A percentile compares a stretch with the other conserved stretches of the same genome.
Evolutionary conservation across 139 green algal species (phyloP).

Genomic region (Monoraphidium neglectum): DNA sequence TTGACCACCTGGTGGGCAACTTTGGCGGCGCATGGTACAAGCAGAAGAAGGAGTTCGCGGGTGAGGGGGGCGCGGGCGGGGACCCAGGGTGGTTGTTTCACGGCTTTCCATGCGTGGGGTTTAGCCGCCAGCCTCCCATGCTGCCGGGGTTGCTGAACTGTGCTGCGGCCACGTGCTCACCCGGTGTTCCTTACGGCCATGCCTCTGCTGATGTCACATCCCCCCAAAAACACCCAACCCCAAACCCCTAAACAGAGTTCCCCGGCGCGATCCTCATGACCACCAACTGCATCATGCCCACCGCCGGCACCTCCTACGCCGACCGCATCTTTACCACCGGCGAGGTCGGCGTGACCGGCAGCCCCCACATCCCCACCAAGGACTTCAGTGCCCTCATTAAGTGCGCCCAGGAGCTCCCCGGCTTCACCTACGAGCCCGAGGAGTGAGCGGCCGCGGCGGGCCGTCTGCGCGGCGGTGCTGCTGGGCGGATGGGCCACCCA

Average conservation of each 20-base stretch:
- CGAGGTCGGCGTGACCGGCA: too few species aligned
- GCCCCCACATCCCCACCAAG: too few species aligned
- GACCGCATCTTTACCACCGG: constrained; percentile 7
- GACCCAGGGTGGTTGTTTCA: constrained; percentile 25
- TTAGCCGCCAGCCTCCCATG: too few species aligned
- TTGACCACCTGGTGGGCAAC: constrained; percentile 59
- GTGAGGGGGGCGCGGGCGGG: too few species aligned
- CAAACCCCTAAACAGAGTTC: constrained; percentile 48
- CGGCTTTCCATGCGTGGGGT: background rate
- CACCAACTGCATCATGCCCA: constrained; percentile 81
- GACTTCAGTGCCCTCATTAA: too few species aligned
- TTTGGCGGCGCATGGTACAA: constrained; percentile 70
- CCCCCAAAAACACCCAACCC: constrained; percentile 47
- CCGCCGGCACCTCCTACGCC: constrained; percentile 31
- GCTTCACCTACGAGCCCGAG: constrained; percentile 32
- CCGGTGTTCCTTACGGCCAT: background rate
- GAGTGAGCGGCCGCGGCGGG: too few species aligned
- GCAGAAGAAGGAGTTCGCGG: constrained; percentile 73
- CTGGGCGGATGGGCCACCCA: too few species aligned
- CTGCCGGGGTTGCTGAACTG: too few species aligned
- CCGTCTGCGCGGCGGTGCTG: too few species aligned
- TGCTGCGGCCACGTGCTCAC: too few species aligned
- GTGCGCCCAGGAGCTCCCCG: constrained; percentile 43
- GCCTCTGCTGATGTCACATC: background rate
- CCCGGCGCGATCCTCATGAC: constrained; percentile 69